A percentile compares a stretch with the other conserved stretches of the same genome.
These are phyloP conservation scores for Trichosporon ovoides DNA, from an alignment of 1,284 basidiomycete genomes.

Conservation along the genomic window DNA sequence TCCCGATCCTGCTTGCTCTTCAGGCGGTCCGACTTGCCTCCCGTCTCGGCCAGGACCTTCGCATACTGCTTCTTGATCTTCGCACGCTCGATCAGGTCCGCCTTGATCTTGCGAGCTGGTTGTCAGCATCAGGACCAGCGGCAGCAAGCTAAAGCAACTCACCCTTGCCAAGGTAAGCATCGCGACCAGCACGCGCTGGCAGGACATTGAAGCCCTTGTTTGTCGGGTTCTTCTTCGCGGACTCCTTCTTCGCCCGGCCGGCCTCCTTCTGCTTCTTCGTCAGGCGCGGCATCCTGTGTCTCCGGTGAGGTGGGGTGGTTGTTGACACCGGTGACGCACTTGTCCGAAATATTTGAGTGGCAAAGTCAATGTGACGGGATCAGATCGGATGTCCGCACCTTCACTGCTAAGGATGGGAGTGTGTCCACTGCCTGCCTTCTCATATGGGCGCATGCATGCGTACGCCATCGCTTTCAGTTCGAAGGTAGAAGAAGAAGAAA, in stretches of 20 bases:
- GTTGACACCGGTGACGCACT: not conserved
- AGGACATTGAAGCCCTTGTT: slow-evolving; percentile 43
- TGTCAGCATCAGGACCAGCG: not conserved
- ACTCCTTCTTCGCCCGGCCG: slow-evolving; percentile 14
- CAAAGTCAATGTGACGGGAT: not conserved
- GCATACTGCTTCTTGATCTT: slow-evolving; percentile 54
- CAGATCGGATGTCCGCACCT: not conserved
- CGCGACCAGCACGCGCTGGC: slow-evolving; percentile 41
- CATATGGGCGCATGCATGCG: too few relatives aligned
- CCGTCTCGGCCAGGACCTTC: slow-evolving; percentile 47
- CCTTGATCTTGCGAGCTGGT: slow-evolving; percentile 53
- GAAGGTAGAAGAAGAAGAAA: too few relatives aligned
- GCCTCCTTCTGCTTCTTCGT: slow-evolving; percentile 40
- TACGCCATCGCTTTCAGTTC: too few relatives aligned
- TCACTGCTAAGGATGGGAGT: too few relatives aligned
- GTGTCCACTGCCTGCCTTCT: too few relatives aligned
- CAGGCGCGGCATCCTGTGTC: slow-evolving; percentile 32
- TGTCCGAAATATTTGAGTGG: slow-evolving; percentile 4
- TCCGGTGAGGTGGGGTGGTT: not conserved
- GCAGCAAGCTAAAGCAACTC: slow-evolving; percentile 4
- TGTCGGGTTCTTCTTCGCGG: slow-evolving; percentile 7
- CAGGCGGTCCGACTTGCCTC: not conserved
- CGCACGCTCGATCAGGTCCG: slow-evolving; percentile 52
- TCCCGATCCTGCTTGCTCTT: not conserved
- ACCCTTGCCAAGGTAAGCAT: slow-evolving; percentile 51